Evolutionary conservation across 1,284 basidiomycete genomes (phyloP).

Genomic region (Trichosporon inkin): DNA sequence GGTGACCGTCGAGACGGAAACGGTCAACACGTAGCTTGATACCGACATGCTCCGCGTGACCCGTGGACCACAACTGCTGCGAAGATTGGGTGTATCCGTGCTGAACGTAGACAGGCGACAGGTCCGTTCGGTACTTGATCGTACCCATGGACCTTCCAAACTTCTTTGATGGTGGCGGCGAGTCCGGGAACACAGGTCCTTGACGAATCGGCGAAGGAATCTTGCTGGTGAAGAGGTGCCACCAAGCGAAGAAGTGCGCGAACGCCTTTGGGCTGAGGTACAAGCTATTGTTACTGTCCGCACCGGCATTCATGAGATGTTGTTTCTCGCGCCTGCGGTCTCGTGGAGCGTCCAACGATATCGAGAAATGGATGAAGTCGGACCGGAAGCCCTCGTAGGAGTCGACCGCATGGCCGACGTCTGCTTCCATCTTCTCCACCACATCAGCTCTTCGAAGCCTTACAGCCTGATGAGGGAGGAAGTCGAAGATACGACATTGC

Average conservation of each 20-base stretch:
- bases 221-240: conserved; percentile 72
- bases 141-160: conserved; percentile 85
- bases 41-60: conserved; percentile 67
- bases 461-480: conserved; percentile 77
- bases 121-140: conserved; percentile 81
- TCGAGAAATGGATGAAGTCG: conserved; percentile 88
- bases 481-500: conserved; percentile 74
- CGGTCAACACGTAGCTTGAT: conserved; percentile 74
- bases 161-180: conserved; percentile 74
- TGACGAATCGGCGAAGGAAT: conserved; percentile 82
- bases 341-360: conserved; percentile 71
- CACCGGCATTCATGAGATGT: conserved; percentile 17
- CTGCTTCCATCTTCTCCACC: conserved; percentile 44
- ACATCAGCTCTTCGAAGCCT: conserved; percentile 57
- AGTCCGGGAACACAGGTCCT: conserved; percentile 71
- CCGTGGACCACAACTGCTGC: conserved; percentile 69
- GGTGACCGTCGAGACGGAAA: conserved; percentile 87
- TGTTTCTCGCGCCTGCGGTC: conserved; percentile 25
- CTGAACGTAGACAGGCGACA: conserved; percentile 75
- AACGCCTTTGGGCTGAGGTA: conserved; percentile 84
- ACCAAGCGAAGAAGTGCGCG: conserved; percentile 91
- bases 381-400: conserved; percentile 88
- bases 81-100: conserved; percentile 82
- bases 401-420: conserved; percentile 57
- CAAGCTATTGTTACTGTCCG: conserved; percentile 62